These are phyloP conservation scores for Monascus purpureus DNA, from an alignment of 495 filamentous ascomycete species.

Conservation along the genomic window DNA sequence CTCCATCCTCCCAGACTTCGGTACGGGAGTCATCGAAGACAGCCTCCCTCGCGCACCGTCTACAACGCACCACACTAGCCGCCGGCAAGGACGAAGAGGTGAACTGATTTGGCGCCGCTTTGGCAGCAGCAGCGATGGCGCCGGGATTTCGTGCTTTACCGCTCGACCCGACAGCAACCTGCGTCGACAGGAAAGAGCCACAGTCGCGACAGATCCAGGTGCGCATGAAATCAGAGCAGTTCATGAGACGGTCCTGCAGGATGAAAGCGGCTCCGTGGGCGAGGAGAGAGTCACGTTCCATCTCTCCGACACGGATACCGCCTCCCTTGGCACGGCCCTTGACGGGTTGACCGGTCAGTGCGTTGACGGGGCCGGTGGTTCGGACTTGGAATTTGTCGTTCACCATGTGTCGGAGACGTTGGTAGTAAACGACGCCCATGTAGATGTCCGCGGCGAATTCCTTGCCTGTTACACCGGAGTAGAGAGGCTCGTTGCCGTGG, in stretches of 20 bases:
- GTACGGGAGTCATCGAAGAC: constrained; percentile 47
- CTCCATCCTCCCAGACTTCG: constrained; percentile 84
- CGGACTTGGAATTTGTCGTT: constrained; percentile 99
- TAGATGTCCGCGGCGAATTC: constrained; percentile 94
- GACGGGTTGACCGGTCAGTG: constrained; percentile 87
- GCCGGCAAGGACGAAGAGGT: constrained; percentile 5
- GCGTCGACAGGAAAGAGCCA: constrained; percentile 75
- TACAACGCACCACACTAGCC: constrained; percentile 64
- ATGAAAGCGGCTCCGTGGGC: constrained; percentile 92
- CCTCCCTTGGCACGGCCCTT: constrained; percentile 92
- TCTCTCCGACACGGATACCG: constrained; percentile 97
- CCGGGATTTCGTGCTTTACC: constrained; percentile 18
- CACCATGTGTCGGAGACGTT: constrained; percentile 95
- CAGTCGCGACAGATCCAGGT: constrained; percentile 81
- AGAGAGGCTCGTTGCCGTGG: constrained; percentile 96
- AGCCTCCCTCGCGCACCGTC: constrained; percentile 62
- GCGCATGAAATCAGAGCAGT: constrained; percentile 82
- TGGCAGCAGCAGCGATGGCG: constrained; percentile 19
- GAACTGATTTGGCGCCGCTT: constrained; percentile 18
- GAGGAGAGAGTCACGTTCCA: constrained; percentile 91
- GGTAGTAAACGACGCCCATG: constrained; percentile 93
- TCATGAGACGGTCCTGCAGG: constrained; percentile 87
- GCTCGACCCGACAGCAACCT: constrained; percentile 45
- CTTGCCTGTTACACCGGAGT: constrained; percentile 87
- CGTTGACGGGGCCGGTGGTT: constrained; percentile 81